These are phyloP conservation scores for Wallacemonas rigidus DNA, from an alignment of 208 protist species.

Conservation along the genomic window DNA sequence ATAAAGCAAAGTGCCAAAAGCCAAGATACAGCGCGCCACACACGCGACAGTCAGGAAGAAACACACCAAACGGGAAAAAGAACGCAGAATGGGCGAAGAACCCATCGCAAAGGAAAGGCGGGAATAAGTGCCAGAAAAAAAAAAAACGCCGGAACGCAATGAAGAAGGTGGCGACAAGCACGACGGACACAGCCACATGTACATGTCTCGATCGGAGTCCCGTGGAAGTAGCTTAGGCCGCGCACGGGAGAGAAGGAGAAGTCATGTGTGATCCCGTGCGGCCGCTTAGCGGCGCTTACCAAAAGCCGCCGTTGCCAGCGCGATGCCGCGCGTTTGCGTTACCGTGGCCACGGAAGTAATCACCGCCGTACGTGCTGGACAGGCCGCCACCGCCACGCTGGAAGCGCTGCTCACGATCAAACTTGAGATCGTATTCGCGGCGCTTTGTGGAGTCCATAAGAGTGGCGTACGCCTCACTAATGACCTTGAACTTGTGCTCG, in stretches of 20 bases:
- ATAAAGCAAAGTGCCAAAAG: too few species aligned
- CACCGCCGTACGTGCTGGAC: conserved; percentile 43
- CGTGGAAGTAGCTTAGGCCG: too few species aligned
- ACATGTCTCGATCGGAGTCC: too few species aligned
- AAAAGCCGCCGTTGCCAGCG: conserved; percentile 46
- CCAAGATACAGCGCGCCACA: too few species aligned
- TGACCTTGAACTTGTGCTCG: conserved; percentile 91
- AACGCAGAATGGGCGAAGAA: neutral
- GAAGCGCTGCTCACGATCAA: conserved; percentile 51
- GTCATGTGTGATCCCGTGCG: neutral
- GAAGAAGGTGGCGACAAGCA: neutral
- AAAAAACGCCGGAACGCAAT: conserved; percentile 8
- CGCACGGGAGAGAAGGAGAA: neutral
- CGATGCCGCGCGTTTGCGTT: conserved; percentile 39
- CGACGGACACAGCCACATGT: neutral
- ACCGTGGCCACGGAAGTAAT: conserved; percentile 25
- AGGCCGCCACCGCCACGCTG: conserved; percentile 43
- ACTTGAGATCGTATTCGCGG: conserved; percentile 84
- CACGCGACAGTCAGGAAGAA: too few species aligned
- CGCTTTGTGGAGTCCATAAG: conserved; percentile 75
- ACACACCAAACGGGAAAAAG: too few species aligned
- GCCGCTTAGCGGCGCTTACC: conserved; percentile 30
- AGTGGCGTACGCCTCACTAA: conserved; percentile 84
- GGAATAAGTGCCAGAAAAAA: conserved; percentile 14
- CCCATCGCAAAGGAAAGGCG: conserved; percentile 11